Percentiles rank a stretch among this genome's conserved stretches.
phyloP scores from a whole-genome alignment of 768 basidiomycete genomes.

The Lyophyllum semitale region DNA sequence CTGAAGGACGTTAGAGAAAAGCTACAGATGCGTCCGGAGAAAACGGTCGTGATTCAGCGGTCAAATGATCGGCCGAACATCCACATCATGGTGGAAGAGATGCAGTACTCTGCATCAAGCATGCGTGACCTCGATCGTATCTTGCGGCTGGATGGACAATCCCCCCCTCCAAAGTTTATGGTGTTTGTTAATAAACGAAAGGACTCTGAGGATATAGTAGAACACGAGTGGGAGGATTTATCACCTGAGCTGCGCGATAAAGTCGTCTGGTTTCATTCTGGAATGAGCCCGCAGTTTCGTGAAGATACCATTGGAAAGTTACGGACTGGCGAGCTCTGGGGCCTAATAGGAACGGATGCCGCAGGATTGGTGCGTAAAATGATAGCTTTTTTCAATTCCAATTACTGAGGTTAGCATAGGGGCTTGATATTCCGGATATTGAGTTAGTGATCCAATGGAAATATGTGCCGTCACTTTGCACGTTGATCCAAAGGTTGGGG shows the following conservation, averaged over 20 bases:
- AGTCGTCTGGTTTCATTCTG: conserved; percentile 20
- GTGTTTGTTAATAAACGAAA: conserved; percentile 7
- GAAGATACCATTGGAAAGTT: conserved; percentile 6
- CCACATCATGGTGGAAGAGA: too few relatives aligned
- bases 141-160: not conserved
- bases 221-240: not conserved
- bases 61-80: conserved; percentile 11
- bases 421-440: too few relatives aligned
- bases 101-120: not conserved
- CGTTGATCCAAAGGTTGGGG: too few relatives aligned
- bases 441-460: too few relatives aligned
- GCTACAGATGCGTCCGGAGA: conserved; percentile 6
- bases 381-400: too few relatives aligned
- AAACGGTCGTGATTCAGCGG: conserved; percentile 3
- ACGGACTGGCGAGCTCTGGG: conserved; percentile 10
- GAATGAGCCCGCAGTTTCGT: conserved; percentile 11
- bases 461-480: too few relatives aligned
- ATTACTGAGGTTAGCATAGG: too few relatives aligned
- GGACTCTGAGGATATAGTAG: conserved; percentile 1
- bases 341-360: conserved; percentile 14
- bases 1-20: conserved; percentile 14
- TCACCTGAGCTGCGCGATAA: not conserved
- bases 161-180: not conserved
- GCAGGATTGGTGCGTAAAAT: conserved; percentile 21
- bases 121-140: conserved; percentile 2